Percentiles rank a stretch among this genome's conserved stretches.
These are phyloP conservation scores for Coemansia reversa DNA, from an alignment of 192 early-diverging fungal species.

Conservation along the genomic window DNA sequence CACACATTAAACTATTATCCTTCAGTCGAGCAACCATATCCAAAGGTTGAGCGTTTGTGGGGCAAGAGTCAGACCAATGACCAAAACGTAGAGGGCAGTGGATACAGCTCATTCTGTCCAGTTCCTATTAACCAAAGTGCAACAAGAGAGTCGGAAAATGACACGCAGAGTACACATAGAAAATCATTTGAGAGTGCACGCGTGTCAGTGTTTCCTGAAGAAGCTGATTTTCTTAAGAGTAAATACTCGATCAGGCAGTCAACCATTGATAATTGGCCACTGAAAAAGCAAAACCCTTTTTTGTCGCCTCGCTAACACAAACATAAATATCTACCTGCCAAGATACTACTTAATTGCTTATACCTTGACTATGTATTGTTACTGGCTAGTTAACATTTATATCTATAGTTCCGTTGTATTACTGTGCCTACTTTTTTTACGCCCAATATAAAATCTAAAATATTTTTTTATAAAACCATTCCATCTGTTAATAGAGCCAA, in stretches of 20 bases:
- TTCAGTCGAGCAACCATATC: constrained; percentile 5
- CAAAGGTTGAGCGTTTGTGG: background rate
- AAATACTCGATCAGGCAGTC: constrained; percentile 35
- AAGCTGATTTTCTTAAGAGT: constrained; percentile 43
- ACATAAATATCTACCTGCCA: background rate
- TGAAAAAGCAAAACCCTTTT: constrained; percentile 15
- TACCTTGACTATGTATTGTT: no score
- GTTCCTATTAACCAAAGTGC: constrained; percentile 21
- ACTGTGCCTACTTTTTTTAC: no score
- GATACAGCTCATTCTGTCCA: constrained; percentile 46
- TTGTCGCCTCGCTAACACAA: background rate
- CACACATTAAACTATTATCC: background rate
- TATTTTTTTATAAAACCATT: no score
- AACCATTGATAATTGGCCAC: constrained; percentile 41
- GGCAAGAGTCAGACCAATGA: no score
- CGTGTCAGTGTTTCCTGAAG: constrained; percentile 34
- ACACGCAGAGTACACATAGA: constrained; percentile 12
- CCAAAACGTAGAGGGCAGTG: constrained; percentile 5
- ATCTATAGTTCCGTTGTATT: no score
- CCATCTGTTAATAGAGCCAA: no score
- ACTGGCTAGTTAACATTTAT: no score
- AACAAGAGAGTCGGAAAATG: constrained; percentile 8
- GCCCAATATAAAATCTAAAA: no score
- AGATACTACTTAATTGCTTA: no score
- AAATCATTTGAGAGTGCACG: constrained; percentile 41